Evolutionary conservation across 148 eudicot species (phyloP).

Genomic region (Amaranthus hypochondriacus): DNA sequence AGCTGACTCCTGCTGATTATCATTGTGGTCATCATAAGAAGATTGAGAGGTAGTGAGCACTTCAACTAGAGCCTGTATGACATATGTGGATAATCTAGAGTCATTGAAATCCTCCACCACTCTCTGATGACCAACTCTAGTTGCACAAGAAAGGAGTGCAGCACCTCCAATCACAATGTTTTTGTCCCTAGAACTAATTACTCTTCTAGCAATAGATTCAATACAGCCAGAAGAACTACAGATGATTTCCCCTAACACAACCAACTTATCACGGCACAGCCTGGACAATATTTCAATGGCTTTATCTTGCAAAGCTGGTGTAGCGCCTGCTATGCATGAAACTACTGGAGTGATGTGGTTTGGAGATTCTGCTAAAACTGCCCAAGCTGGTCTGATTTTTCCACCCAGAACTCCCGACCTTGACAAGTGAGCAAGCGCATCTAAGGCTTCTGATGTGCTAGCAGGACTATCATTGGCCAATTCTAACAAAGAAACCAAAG

Average conservation of each 20-base stretch:
- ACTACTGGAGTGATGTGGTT: slow-evolving; percentile 66
- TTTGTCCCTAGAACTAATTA: slow-evolving; percentile 55
- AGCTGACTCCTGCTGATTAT: slow-evolving; percentile 35
- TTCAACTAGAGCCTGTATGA: slow-evolving; percentile 78
- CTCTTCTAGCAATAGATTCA: slow-evolving; percentile 72
- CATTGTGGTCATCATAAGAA: slow-evolving; percentile 37
- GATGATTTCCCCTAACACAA: slow-evolving; percentile 60
- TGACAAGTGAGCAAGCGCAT: slow-evolving; percentile 79
- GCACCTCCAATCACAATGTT: slow-evolving; percentile 76
- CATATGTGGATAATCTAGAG: slow-evolving; percentile 39
- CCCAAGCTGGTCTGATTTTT: slow-evolving; percentile 68
- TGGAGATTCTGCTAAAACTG: slow-evolving; percentile 70
- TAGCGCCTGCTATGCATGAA: slow-evolving; percentile 60
- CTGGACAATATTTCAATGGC: slow-evolving; percentile 82
- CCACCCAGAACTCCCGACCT: slow-evolving; percentile 52
- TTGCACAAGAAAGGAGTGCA: slow-evolving; percentile 83
- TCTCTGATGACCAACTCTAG: slow-evolving; percentile 65
- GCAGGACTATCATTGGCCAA: slow-evolving; percentile 47
- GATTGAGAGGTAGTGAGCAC: slow-evolving; percentile 48
- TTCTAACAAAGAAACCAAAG: slow-evolving; percentile 71
- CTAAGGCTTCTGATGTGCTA: slow-evolving; percentile 74
- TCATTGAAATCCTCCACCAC: slow-evolving; percentile 62
- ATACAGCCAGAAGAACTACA: slow-evolving; percentile 61
- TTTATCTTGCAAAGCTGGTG: slow-evolving; percentile 74
- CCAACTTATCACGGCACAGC: slow-evolving; percentile 61